Base-by-base conservation (phyloP, 1,284 basidiomycete species). In the Melampsora americana region DNA sequence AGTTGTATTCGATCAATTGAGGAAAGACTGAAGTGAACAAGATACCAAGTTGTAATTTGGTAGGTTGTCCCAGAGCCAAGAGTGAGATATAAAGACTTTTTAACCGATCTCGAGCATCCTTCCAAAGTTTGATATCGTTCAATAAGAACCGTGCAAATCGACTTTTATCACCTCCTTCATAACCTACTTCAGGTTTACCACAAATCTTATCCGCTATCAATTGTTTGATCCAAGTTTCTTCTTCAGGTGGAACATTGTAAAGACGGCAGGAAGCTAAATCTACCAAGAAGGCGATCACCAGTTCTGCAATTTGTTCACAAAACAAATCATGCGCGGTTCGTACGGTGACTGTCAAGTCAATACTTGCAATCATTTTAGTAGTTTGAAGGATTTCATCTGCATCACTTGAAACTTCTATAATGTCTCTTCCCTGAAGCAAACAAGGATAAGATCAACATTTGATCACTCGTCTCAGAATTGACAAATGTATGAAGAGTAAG, bases 331-430 rank as follows among this genome's bases (percentile, higher is more conserved):
- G 90, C 2, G 92, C 90, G 26, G 91, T 87, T 5, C 93, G 88
- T 69, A 99, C 89, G 0, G 93, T 95, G 26, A 98, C 92, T 5
- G 92, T 92, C 0, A 99, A 85, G 80, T 98, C 95, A 78, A 98
- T 94, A 80, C 92, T 90, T 16, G 89, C 86, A 77, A 99, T 89
- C 72, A 88, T 87, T 69, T 89, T 89, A 0, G 93, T 92, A 69
- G 90, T 89, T 79, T 92, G 89, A 44, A 95, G 87, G 12, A 96
- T 85, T 46, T 88, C 86, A 1, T 86, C 81, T 23, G 89, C 86
- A 78, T 91, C 89, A 20, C 86, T 85, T 69, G 89, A 89, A 83
- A 91, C 90, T 28, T 92, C 89, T 76, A 99, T 87, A 69, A 95
- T 88, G 77, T 91, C 93, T 32, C 95, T 88, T 0, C 96, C 95